Evolutionary conservation across 164 flowering plant species (phyloP).

Genomic region (Liriodendron chinense): DNA sequence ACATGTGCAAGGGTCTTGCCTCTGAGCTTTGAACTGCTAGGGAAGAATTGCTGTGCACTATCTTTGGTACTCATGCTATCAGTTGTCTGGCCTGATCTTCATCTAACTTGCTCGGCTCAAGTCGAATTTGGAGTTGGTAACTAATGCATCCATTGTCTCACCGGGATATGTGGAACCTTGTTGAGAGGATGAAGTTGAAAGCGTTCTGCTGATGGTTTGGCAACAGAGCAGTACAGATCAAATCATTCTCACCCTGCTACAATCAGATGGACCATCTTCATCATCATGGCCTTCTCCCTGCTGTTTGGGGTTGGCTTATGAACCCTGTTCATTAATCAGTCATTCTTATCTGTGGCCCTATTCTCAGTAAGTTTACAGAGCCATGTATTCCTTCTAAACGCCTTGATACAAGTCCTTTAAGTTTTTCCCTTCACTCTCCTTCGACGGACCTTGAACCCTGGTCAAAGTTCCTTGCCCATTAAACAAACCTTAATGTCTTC

Average conservation of each 20-base stretch:
- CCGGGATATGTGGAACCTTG: not conserved
- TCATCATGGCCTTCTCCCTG: not conserved
- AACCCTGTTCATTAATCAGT: not conserved
- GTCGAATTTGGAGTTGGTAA: slow-evolving; percentile 10
- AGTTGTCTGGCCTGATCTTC: no score
- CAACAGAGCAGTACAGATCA: not conserved
- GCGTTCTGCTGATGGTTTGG: not conserved
- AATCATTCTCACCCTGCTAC: no score
- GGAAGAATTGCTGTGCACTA: not conserved
- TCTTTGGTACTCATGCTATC: no score
- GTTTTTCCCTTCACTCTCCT: not conserved
- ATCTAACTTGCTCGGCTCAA: not conserved
- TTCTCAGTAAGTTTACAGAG: not conserved
- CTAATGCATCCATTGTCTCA: not conserved
- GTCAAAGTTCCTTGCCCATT: not conserved
- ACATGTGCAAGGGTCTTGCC: not conserved
- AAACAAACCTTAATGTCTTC: not conserved
- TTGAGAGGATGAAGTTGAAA: not conserved
- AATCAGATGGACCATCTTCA: not conserved
- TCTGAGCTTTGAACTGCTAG: not conserved
- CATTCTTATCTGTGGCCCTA: not conserved
- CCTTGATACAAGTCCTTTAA: not conserved
- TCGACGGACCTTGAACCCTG: not conserved
- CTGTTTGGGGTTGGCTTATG: not conserved
- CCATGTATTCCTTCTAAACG: no score